Evolutionary conservation across 2,329 filamentous ascomycete genomes (phyloP).

Genomic region (Ophiocordyceps camponoti-saundersi): DNA sequence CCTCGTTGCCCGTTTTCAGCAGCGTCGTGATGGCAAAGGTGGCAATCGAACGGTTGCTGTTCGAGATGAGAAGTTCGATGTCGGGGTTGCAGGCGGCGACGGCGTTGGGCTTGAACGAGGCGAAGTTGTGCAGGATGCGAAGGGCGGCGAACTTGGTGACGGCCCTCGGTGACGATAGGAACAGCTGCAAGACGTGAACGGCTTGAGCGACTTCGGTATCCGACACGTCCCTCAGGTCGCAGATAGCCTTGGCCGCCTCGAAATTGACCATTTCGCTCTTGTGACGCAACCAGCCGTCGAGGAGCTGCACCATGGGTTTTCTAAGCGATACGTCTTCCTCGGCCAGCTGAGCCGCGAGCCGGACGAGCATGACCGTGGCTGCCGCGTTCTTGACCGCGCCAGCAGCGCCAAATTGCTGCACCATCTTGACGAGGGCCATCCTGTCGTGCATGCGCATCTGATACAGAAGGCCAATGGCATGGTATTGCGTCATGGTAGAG

Average conservation of each 20-base stretch:
- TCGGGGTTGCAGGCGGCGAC: slow-evolving; percentile 92
- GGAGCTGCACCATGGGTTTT: slow-evolving; percentile 91
- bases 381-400: slow-evolving; percentile 92
- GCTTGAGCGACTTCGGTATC: slow-evolving; percentile 84
- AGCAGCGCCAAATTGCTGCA: slow-evolving; percentile 90
- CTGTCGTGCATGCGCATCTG: slow-evolving; percentile 96
- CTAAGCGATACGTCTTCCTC: slow-evolving; percentile 81
- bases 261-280: slow-evolving; percentile 99
- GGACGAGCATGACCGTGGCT: slow-evolving; percentile 80
- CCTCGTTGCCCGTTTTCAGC: slow-evolving; percentile 95
- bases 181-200: slow-evolving; percentile 88
- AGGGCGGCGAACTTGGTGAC: slow-evolving; percentile 97
- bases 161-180: slow-evolving; percentile 85
- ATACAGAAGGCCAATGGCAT: slow-evolving; percentile 91
- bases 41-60: slow-evolving; percentile 91
- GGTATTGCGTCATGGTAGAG: slow-evolving; percentile 96
- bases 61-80: slow-evolving; percentile 91
- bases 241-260: slow-evolving; percentile 95
- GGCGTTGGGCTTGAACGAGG: slow-evolving; percentile 85
- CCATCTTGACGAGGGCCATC: slow-evolving; percentile 99
- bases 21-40: slow-evolving; percentile 97
- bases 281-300: slow-evolving; percentile 92
- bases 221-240: slow-evolving; percentile 82
- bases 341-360: slow-evolving; percentile 81
- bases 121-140: slow-evolving; percentile 89